phyloP scores from a whole-genome alignment of 169 alveolate species.

The Plasmodium falciparum region DNA sequence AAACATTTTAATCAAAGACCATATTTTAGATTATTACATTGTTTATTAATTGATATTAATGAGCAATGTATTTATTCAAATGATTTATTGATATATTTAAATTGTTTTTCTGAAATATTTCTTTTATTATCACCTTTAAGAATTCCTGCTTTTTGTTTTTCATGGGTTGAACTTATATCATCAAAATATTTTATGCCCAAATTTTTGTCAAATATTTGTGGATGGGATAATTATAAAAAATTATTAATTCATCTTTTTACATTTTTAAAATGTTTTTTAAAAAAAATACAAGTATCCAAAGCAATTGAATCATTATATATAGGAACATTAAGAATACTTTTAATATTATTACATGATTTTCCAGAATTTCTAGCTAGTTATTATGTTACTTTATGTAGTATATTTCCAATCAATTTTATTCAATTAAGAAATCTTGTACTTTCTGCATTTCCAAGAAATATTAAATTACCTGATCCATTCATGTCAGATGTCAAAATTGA shows the following conservation, averaged over 20 bases:
- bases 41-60: conserved; percentile 59
- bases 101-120: conserved; percentile 66
- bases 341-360: conserved; percentile 94
- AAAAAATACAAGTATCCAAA: conserved; percentile 77
- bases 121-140: conserved; percentile 56
- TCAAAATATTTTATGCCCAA: conserved; percentile 88
- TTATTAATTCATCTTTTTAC: conserved; percentile 82
- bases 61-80: conserved; percentile 32
- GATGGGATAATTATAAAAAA: conserved; percentile 87
- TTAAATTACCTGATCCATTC: conserved; percentile 95
- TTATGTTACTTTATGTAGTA: conserved; percentile 93
- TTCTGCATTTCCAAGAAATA: conserved; percentile 95
- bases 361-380: conserved; percentile 97
- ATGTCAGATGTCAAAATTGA: conserved; percentile 91
- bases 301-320: conserved; percentile 78
- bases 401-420: conserved; percentile 93
- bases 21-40: conserved; percentile 67
- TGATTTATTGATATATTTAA: conserved; percentile 37
- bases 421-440: conserved; percentile 95
- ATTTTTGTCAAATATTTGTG: conserved; percentile 87
- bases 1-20: conserved; percentile 74
- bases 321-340: conserved; percentile 88
- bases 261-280: conserved; percentile 79
- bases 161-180: conserved; percentile 76
- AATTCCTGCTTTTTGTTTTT: conserved; percentile 71